Evolutionary conservation across 2,329 filamentous ascomycete species (phyloP).

Genomic region (Aspergillus sp.): DNA sequence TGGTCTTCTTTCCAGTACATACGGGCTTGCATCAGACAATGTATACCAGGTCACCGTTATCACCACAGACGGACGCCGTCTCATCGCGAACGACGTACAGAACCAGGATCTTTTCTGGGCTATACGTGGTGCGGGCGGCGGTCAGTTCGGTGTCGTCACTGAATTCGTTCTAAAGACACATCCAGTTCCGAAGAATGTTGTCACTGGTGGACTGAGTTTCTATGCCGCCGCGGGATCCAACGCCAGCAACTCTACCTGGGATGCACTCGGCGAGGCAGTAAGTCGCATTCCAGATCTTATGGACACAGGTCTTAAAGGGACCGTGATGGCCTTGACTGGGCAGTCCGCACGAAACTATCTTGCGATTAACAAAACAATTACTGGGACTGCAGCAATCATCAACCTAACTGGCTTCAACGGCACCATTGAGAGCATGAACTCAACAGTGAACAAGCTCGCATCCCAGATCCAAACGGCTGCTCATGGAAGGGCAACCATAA

Average conservation of each 20-base stretch:
- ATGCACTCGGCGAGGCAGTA: constrained; percentile 25
- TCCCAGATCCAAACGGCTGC: background rate
- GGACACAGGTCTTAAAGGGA: constrained; percentile 7
- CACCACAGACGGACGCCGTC: constrained; percentile 28
- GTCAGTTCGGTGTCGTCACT: constrained; percentile 21
- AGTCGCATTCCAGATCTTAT: constrained; percentile 24
- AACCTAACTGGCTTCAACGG: background rate
- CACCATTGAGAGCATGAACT: background rate
- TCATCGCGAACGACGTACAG: constrained; percentile 39
- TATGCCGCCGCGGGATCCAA: constrained; percentile 16
- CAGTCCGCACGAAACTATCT: background rate
- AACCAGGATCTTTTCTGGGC: constrained; percentile 53
- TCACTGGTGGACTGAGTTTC: constrained; percentile 15
- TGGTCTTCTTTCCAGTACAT: constrained; percentile 20
- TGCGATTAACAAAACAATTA: no score
- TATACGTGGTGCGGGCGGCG: constrained; percentile 48
- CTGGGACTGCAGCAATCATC: background rate
- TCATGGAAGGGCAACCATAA: background rate
- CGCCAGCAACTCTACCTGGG: constrained; percentile 28
- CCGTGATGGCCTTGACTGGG: constrained; percentile 4
- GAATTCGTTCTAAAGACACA: constrained; percentile 23
- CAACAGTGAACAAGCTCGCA: background rate
- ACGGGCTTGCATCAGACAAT: constrained; percentile 28
- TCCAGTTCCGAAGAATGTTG: constrained; percentile 18
- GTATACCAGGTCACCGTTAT: constrained; percentile 28